These are phyloP conservation scores for Aureobasidium lini DNA, from an alignment of 2,329 filamentous ascomycete genomes.

Conservation along the genomic window DNA sequence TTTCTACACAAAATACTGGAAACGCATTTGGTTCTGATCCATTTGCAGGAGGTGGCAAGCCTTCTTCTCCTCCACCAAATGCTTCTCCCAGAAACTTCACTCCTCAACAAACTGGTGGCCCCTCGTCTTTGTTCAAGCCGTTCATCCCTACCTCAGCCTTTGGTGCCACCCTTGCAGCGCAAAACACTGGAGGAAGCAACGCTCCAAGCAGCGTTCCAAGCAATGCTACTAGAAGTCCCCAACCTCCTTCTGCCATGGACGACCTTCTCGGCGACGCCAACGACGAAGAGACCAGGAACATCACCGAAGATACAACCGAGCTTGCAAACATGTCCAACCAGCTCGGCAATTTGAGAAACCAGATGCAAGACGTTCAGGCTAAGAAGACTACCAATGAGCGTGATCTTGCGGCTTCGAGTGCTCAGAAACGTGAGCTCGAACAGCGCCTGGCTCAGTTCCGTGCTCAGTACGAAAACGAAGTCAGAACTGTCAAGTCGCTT, in stretches of 20 bases:
- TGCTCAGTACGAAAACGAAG: slow-evolving; percentile 86
- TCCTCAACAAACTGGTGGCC: slow-evolving; percentile 23
- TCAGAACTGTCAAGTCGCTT: slow-evolving; percentile 72
- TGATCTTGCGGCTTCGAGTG: slow-evolving; percentile 70
- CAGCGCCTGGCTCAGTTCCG: slow-evolving; percentile 78
- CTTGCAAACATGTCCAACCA: slow-evolving; percentile 95
- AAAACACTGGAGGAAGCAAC: slow-evolving; percentile 58
- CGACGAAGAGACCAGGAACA: slow-evolving; percentile 76
- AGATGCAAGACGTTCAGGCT: slow-evolving; percentile 87
- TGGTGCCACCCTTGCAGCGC: slow-evolving; percentile 70
- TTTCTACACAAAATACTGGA: slow-evolving; percentile 63
- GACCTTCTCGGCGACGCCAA: slow-evolving; percentile 90
- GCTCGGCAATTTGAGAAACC: slow-evolving; percentile 79
- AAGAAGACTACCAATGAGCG: slow-evolving; percentile 74
- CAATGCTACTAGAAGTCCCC: slow-evolving; percentile 21
- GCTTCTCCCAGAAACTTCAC: slow-evolving; percentile 12
- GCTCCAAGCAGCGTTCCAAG: slow-evolving; percentile 36
- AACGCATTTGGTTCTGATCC: slow-evolving; percentile 55
- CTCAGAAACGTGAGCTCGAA: slow-evolving; percentile 91
- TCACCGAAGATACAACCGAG: slow-evolving; percentile 84
- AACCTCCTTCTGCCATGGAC: slow-evolving; percentile 49
- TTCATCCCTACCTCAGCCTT: slow-evolving; percentile 91
- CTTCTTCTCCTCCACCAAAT: slow-evolving; percentile 40
- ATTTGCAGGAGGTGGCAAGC: slow-evolving; percentile 45
- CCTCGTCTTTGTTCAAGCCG: slow-evolving; percentile 63